Evolutionary conservation across 805 yeast species (phyloP).

Genomic region (Candida krabiensis): DNA sequence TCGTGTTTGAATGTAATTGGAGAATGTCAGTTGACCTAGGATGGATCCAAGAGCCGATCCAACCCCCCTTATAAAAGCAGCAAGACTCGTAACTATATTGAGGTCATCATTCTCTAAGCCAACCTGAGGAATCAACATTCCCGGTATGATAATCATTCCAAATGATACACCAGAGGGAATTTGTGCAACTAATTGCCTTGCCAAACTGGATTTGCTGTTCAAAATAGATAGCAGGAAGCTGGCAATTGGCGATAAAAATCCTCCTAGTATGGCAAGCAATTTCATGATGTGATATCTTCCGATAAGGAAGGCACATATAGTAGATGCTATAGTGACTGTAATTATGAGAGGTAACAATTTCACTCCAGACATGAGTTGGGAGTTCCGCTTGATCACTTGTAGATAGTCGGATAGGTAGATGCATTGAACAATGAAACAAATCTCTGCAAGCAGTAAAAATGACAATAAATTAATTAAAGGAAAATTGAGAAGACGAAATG

Average conservation of each 20-base stretch:
- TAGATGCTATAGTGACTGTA: slow-evolving; percentile 42
- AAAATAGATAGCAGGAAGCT: slow-evolving; percentile 45
- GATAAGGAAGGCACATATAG: slow-evolving; percentile 39
- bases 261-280: slow-evolving; percentile 39
- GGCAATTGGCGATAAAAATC: slow-evolving; percentile 43
- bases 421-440: slow-evolving; percentile 41
- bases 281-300: slow-evolving; percentile 40
- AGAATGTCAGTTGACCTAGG: slow-evolving; percentile 42
- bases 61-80: slow-evolving; percentile 45
- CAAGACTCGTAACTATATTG: slow-evolving; percentile 47
- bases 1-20: slow-evolving; percentile 8
- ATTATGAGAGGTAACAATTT: slow-evolving; percentile 46
- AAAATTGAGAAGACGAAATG: slow-evolving; percentile 38
- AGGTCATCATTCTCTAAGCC: slow-evolving; percentile 45
- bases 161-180: slow-evolving; percentile 47
- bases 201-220: slow-evolving; percentile 35
- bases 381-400: slow-evolving; percentile 45
- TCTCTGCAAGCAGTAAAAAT: slow-evolving; percentile 30
- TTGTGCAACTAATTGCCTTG: slow-evolving; percentile 44
- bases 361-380: slow-evolving; percentile 48
- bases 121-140: slow-evolving; percentile 45
- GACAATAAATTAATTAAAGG: slow-evolving; percentile 19
- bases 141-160: slow-evolving; percentile 49
- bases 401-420: slow-evolving; percentile 46
- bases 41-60: slow-evolving; percentile 50